Base-by-base conservation (phyloP, 2,329 filamentous ascomycete species). In the Orbilia oligospora region DNA sequence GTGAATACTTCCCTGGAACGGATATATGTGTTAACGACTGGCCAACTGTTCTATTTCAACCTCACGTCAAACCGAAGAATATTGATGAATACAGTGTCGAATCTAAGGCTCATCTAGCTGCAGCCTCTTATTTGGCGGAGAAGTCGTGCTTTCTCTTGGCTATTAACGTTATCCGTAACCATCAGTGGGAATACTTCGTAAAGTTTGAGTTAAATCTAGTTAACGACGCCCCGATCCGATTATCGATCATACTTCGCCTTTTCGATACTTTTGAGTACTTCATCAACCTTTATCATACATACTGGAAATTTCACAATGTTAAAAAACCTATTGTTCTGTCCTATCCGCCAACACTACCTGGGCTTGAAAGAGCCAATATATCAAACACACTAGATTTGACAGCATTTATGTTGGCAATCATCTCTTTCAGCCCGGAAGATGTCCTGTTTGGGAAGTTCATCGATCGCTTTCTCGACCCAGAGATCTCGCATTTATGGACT, bases 321-420 rank as follows among this genome's bases (percentile, higher is more conserved):
- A 8, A 20, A 3, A 1, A n/a, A 5, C 36, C n/a, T 12, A 5
- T 6, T 16, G 4, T n/a, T n/a, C 14, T 36, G n/a, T 12, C 14
- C 20, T 41, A 30, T 10, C 36, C 4, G 0, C 56, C 5, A 12
- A n/a, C 18, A 16, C 56, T 24, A 44, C 36, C 56, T 1, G 56
- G 10, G 20, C 9, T 44, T 27, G 18, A 61, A 5, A 6, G 6
- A 10, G 9, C 8, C 16, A 2, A 30, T 10, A n/a, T 22, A 6
- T 8, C 30, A 0, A 22, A 3, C 10, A 38, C 14, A 5, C 24
- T 44, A n/a, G 30, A 16, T 38, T 30, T 61, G 16, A 61, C 33
- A 16, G 56, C 36, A 8, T 44, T 61, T 18, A 61, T 44, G 36
- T 12, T 27, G 12, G 56, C 56, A 4, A 61, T 61, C 10, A 27